These are phyloP conservation scores for Celoporthe dispersa DNA, from an alignment of 2,329 filamentous ascomycete genomes.

Conservation along the genomic window DNA sequence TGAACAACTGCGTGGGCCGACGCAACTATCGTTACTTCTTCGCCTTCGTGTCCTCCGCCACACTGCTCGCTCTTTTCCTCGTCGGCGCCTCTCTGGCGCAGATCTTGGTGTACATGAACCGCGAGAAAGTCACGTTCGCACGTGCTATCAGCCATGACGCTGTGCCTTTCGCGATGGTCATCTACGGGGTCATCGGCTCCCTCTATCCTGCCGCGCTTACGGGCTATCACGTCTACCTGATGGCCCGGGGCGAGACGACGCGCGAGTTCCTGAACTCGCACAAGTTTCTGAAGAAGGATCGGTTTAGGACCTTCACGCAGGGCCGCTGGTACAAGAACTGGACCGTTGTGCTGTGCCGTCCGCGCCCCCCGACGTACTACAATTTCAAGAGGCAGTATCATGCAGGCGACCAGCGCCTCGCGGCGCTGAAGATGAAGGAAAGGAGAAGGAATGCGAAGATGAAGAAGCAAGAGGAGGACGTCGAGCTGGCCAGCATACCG, in stretches of 20 bases:
- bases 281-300: slow-evolving; percentile 90
- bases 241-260: slow-evolving; percentile 90
- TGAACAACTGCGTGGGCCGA: slow-evolving; percentile 96
- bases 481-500: slow-evolving; percentile 77
- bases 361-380: slow-evolving; percentile 86
- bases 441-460: slow-evolving; percentile 45
- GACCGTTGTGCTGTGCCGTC: slow-evolving; percentile 78
- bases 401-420: slow-evolving; percentile 84
- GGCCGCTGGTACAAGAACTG: slow-evolving; percentile 77
- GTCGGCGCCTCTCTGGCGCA: slow-evolving; percentile 80
- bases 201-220: slow-evolving; percentile 84
- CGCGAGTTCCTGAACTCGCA: slow-evolving; percentile 95
- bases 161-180: slow-evolving; percentile 84
- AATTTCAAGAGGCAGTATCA: slow-evolving; percentile 79
- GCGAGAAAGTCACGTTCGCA: slow-evolving; percentile 68
- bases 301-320: slow-evolving; percentile 88
- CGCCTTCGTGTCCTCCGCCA: slow-evolving; percentile 81
- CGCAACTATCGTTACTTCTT: slow-evolving; percentile 99
- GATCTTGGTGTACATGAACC: slow-evolving; percentile 71
- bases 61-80: slow-evolving; percentile 76
- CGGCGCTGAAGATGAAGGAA: slow-evolving; percentile 46
- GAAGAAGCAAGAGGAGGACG: slow-evolving; percentile 46
- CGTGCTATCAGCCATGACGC: slow-evolving; percentile 71
- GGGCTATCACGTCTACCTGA: slow-evolving; percentile 89
- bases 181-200: slow-evolving; percentile 76